A percentile compares a stretch with the other conserved stretches of the same genome.
These are phyloP conservation scores for Salix arbutifolia DNA, from an alignment of 345 rosid species.

Conservation along the genomic window DNA sequence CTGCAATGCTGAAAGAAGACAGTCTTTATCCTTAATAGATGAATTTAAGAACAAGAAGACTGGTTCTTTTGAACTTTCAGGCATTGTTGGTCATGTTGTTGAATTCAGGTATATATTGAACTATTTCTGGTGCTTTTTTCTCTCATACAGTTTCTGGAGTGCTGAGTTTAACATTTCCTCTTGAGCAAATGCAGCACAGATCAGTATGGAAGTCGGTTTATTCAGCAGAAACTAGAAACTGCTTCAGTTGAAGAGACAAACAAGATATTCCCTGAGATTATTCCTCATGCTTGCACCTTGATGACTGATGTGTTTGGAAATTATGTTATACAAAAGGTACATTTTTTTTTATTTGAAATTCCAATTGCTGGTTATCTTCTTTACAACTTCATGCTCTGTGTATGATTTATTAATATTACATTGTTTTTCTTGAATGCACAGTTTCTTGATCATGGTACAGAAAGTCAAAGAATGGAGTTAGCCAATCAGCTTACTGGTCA, in stretches of 20 bases:
- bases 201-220: slow-evolving; percentile 95
- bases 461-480: slow-evolving; percentile 69
- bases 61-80: slow-evolving; percentile 67
- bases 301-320: slow-evolving; percentile 99
- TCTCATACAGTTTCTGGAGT: slow-evolving; percentile 4
- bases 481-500: slow-evolving; percentile 77
- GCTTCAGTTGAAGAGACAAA: slow-evolving; percentile 72
- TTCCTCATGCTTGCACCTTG: slow-evolving; percentile 72
- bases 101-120: slow-evolving; percentile 66
- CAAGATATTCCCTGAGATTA: slow-evolving; percentile 73
- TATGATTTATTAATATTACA: slow-evolving; percentile 5
- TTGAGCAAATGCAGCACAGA: slow-evolving; percentile 61
- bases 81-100: slow-evolving; percentile 67
- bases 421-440: slow-evolving; percentile 38
- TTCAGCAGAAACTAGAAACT: slow-evolving; percentile 92
- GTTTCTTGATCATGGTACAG: slow-evolving; percentile 91
- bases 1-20: slow-evolving; percentile 46
- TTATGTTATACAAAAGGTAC: slow-evolving; percentile 90
- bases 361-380: neutral
- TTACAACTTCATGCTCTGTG: neutral
- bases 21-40: slow-evolving; percentile 55
- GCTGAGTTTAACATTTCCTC: slow-evolving; percentile 8
- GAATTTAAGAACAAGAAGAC: slow-evolving; percentile 83
- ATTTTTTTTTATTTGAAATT: slow-evolving; percentile 10
- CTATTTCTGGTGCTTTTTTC: slow-evolving; percentile 13